phyloP scores from a whole-genome alignment of 2,329 filamentous ascomycete species.

The Cytospora mali region DNA sequence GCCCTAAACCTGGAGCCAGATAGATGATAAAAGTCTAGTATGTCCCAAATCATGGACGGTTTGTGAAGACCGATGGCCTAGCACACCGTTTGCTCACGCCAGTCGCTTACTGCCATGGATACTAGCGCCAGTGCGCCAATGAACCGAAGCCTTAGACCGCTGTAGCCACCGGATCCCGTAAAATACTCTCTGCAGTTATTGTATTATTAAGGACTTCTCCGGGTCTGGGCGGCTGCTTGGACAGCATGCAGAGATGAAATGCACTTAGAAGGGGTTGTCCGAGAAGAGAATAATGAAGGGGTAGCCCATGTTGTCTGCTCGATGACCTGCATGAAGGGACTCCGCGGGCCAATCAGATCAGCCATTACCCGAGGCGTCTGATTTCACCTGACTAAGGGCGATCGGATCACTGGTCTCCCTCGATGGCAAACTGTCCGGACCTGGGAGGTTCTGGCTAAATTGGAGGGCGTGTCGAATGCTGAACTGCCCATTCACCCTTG shows the following conservation, averaged over 20 bases:
- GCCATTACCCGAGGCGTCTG: slow-evolving; percentile 29
- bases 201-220: slow-evolving; percentile 6
- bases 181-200: neutral
- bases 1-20: slow-evolving; percentile 13
- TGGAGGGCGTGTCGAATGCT: neutral
- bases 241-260: slow-evolving; percentile 8
- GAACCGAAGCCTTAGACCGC: slow-evolving; percentile 14
- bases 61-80: slow-evolving; percentile 15
- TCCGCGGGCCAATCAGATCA: slow-evolving; percentile 25
- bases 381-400: slow-evolving; percentile 22
- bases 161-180: slow-evolving; percentile 1
- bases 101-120: slow-evolving; percentile 17
- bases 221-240: slow-evolving; percentile 3
- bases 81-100: slow-evolving; percentile 18
- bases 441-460: slow-evolving; percentile 16
- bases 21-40: slow-evolving; percentile 19
- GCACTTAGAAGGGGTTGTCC: slow-evolving; percentile 14
- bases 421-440: slow-evolving; percentile 16
- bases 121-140: slow-evolving; percentile 14
- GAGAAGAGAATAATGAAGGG: slow-evolving; percentile 16
- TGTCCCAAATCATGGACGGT: slow-evolving; percentile 14
- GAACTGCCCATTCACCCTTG: slow-evolving; percentile 10
- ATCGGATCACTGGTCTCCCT: slow-evolving; percentile 11
- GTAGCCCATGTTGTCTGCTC: slow-evolving; percentile 24
- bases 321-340: slow-evolving; percentile 27